These are phyloP conservation scores for Chytriomyces sp. DNA, from an alignment of 192 early-diverging fungal genomes.

Conservation along the genomic window DNA sequence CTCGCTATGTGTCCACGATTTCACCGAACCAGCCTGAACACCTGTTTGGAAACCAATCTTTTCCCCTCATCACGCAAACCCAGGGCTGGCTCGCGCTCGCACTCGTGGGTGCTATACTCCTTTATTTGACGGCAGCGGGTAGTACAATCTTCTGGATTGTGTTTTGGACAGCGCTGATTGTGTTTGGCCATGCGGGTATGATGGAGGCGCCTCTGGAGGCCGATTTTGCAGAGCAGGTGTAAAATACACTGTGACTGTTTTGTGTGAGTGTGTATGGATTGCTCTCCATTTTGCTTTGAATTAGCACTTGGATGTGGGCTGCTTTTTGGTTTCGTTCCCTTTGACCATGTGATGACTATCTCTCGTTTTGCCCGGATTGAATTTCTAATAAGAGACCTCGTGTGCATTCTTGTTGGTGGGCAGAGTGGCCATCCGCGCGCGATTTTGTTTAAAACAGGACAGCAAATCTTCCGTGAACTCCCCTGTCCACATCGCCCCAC, in stretches of 20 bases:
- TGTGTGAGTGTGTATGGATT: background rate
- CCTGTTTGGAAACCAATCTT: constrained; percentile 12
- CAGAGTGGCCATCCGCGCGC: too few species aligned
- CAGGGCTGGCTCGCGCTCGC: constrained; percentile 47
- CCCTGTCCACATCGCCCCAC: too few species aligned
- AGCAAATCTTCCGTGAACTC: too few species aligned
- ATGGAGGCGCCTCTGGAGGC: constrained; percentile 53
- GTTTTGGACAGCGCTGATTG: constrained; percentile 30
- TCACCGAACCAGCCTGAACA: constrained; percentile 39
- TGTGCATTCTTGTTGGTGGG: too few species aligned
- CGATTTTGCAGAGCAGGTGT: constrained; percentile 33
- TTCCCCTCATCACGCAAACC: constrained; percentile 33
- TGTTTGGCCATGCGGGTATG: constrained; percentile 44
- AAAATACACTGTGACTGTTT: background rate
- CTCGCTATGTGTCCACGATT: constrained; percentile 36
- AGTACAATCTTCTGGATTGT: constrained; percentile 47
- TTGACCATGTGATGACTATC: background rate
- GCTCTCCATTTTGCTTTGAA: background rate
- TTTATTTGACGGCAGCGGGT: constrained; percentile 39
- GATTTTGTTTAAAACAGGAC: too few species aligned
- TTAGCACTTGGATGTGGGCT: background rate
- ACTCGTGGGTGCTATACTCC: constrained; percentile 31
- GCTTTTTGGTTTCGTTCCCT: background rate
- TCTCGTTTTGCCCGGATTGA: background rate
- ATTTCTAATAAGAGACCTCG: too few species aligned